Conservation (phyloP, 106 monocot species). For the Iris macrosiphon region DNA sequence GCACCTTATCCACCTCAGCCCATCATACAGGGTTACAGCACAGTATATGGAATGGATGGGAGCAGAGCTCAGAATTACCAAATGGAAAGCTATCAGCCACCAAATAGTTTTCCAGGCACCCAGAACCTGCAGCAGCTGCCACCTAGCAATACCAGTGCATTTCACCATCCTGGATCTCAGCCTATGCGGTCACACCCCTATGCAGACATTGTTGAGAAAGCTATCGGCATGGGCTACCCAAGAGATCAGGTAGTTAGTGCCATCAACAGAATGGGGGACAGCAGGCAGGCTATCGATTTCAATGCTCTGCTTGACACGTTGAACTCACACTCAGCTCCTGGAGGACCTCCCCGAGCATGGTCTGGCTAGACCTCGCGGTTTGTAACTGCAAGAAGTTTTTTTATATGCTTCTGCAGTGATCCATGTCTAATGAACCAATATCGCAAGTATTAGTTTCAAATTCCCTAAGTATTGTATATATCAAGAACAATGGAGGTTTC, state of each 20-base stretch:
- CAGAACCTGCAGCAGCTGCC: conserved; percentile 34
- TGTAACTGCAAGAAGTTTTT: conserved; percentile 9
- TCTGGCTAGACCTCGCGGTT: conserved; percentile 6
- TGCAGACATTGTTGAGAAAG: conserved; percentile 74
- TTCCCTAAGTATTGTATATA: no score
- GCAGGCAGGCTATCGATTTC: conserved; percentile 60
- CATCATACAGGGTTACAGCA: conserved; percentile 29
- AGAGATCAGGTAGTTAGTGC: conserved; percentile 56
- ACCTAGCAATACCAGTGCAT: neutral
- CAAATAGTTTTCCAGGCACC: neutral
- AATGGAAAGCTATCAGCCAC: conserved; percentile 19
- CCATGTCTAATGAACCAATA: no score
- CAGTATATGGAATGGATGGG: conserved; percentile 24
- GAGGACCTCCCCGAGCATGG: conserved; percentile 39
- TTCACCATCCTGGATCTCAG: conserved; percentile 16
- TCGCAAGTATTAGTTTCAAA: no score
- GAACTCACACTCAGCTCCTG: conserved; percentile 23
- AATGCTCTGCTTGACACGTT: conserved; percentile 73
- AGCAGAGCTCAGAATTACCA: conserved; percentile 20
- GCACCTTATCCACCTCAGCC: conserved; percentile 27
- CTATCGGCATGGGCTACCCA: conserved; percentile 70
- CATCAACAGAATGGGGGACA: conserved; percentile 57
- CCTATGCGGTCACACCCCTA: conserved; percentile 39
- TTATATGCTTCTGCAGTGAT: neutral
- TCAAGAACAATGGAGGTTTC: no score